Conservation (phyloP, 495 filamentous ascomycete genomes). For the Podospora anserina region DNA sequence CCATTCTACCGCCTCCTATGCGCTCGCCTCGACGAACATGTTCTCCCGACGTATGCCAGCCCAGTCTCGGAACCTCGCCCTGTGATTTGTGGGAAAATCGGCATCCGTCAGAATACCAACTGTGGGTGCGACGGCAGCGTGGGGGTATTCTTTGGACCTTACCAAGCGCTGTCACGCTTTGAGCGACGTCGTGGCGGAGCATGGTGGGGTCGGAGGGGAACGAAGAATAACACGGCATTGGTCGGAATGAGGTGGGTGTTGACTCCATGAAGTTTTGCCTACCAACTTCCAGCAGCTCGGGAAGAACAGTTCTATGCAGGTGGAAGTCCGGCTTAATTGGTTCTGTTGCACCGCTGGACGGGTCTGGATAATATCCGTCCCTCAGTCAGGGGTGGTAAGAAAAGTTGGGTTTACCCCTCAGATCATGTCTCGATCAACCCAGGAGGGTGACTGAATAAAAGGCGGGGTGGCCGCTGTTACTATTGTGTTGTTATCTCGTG, state of each 20-base stretch:
- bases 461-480: constrained; percentile 7
- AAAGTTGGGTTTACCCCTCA: constrained; percentile 8
- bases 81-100: constrained; percentile 34
- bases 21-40: neutral
- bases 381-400: constrained; percentile 7
- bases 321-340: constrained; percentile 1
- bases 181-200: constrained; percentile 16
- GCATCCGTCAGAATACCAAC: neutral
- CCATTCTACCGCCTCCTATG: neutral
- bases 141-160: neutral
- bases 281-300: constrained; percentile 1
- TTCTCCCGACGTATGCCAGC: neutral
- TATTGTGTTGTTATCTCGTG: neutral
- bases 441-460: constrained; percentile 5
- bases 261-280: neutral
- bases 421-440: neutral
- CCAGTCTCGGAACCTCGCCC: neutral
- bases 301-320: neutral
- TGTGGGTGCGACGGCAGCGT: neutral
- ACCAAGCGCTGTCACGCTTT: constrained; percentile 6
- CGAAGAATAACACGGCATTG: constrained; percentile 13
- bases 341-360: constrained; percentile 1
- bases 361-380: constrained; percentile 17
- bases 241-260: neutral
- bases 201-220: constrained; percentile 21